Percentiles rank a stretch among this genome's conserved stretches.
Evolutionary conservation across 176 grass and related monocot species (phyloP).

Genomic region (Zea luxurians): DNA sequence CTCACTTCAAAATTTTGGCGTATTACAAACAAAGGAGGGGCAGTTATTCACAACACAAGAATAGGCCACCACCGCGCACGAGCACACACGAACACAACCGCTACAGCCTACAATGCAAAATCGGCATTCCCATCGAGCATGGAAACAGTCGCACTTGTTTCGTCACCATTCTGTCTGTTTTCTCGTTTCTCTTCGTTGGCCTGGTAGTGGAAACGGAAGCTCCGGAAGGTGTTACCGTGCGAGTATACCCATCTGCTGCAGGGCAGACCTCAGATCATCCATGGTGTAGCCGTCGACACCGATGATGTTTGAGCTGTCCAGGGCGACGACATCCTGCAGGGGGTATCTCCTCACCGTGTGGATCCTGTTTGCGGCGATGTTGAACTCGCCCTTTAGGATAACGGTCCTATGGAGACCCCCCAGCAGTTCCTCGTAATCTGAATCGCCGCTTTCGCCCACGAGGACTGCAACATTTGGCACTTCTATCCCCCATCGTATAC

Average conservation of each 20-base stretch:
- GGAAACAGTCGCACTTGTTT: constrained; percentile 41
- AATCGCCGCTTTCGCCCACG: constrained; percentile 84
- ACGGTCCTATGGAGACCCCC: constrained; percentile 78
- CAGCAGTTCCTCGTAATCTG: constrained; percentile 85
- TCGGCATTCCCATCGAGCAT: constrained; percentile 43
- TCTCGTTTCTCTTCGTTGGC: not conserved
- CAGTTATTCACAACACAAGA: constrained; percentile 52
- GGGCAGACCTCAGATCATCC: constrained; percentile 49
- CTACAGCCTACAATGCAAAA: constrained; percentile 55
- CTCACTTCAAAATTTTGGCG: constrained; percentile 46
- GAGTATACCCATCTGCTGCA: constrained; percentile 52
- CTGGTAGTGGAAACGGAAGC: not conserved
- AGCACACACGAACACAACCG: constrained; percentile 17
- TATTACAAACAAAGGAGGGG: constrained; percentile 30
- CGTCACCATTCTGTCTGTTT: constrained; percentile 1
- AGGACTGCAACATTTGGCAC: constrained; percentile 74
- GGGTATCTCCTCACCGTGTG: constrained; percentile 66
- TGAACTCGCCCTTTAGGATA: constrained; percentile 85
- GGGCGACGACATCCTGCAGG: constrained; percentile 71
- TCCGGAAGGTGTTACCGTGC: constrained; percentile 9
- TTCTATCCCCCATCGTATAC: constrained; percentile 81
- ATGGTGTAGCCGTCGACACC: constrained; percentile 45
- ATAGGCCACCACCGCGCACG: not conserved
- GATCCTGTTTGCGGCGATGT: constrained; percentile 56
- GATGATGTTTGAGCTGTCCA: constrained; percentile 73